Base-by-base conservation (phyloP, 495 filamentous ascomycete genomes). In the Geopyxis carbonaria region DNA sequence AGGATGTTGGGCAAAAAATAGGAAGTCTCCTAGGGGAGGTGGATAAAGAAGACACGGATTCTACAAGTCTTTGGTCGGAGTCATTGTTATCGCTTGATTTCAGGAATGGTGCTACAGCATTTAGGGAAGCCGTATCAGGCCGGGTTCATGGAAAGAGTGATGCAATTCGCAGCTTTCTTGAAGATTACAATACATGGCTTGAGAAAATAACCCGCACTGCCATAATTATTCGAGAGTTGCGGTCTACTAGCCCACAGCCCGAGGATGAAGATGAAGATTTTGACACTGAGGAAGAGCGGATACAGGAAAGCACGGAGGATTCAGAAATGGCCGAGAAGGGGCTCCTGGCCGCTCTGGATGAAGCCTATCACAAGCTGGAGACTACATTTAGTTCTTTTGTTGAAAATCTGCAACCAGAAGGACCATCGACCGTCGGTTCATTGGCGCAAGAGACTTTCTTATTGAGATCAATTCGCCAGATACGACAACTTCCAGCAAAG, bases 381-480 rank as follows among this genome's bases (percentile, higher is more conserved):
- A 8, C 9, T 14, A 9, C 36, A 1, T 13, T 39, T 7, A 37
- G n/a, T 11, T 10, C 9, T 22, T 7, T 16, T 10, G 13, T 39
- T 11, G 24, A 28, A n/a, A n/a, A n/a, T n/a, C n/a, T n/a, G n/a
- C n/a, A n/a, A n/a, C n/a, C n/a, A n/a, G n/a, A n/a, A n/a, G n/a
- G n/a, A n/a, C n/a, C n/a, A n/a, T n/a, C n/a, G n/a, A n/a, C n/a
- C n/a, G n/a, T n/a, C n/a, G n/a, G n/a, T n/a, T n/a, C n/a, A n/a
- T n/a, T n/a, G n/a, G n/a, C n/a, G n/a, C n/a, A 29, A 6, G 68
- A 75, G 20, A 69, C 72, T 31, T 86, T 85, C 52, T 49, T 93
- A 25, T 56, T 94, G 1, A 76, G 85, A 8, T 55, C 80, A 0
- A 64, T 87, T n/a, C 62, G 89, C 13, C 78, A 91, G 36, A 62